A percentile compares a stretch with the other conserved stretches of the same genome.
These are phyloP conservation scores for Acorus gramineus DNA, from an alignment of 106 monocot species.

Conservation along the genomic window DNA sequence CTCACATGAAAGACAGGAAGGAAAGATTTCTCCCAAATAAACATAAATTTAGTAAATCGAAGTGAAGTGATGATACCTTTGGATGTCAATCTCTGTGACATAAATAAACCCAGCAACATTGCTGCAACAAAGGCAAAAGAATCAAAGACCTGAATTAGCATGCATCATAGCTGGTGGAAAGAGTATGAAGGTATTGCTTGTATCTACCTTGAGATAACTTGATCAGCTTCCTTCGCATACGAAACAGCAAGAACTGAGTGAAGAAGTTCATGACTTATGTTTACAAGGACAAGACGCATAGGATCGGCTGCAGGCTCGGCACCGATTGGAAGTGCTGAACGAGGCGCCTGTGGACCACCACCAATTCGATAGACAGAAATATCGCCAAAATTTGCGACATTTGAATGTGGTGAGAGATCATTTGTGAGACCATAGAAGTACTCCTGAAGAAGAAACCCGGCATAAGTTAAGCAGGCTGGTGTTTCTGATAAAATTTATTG, in stretches of 20 bases:
- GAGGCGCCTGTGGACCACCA: constrained; percentile 79
- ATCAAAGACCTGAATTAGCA: background rate
- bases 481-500: too few species aligned
- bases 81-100: constrained; percentile 75
- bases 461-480: background rate
- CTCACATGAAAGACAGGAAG: too few species aligned
- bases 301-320: constrained; percentile 90
- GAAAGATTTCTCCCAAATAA: too few species aligned
- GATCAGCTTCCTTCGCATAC: constrained; percentile 86
- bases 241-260: constrained; percentile 87
- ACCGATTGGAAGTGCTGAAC: constrained; percentile 86
- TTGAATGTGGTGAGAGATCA: constrained; percentile 91
- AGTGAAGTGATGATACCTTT: constrained; percentile 39
- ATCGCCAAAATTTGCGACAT: constrained; percentile 68
- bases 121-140: constrained; percentile 31
- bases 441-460: constrained; percentile 37
- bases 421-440: constrained; percentile 76
- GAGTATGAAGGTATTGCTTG: background rate
- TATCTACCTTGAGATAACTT: constrained; percentile 74
- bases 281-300: constrained; percentile 51
- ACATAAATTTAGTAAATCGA: background rate
- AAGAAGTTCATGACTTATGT: constrained; percentile 69
- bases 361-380: constrained; percentile 74
- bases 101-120: constrained; percentile 91
- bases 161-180: background rate